Evolutionary conservation across 805 yeast genomes (phyloP), one percentile per base, ranked within the genome.

Genomic region (Zygosaccharomyces bisporus): DNA sequence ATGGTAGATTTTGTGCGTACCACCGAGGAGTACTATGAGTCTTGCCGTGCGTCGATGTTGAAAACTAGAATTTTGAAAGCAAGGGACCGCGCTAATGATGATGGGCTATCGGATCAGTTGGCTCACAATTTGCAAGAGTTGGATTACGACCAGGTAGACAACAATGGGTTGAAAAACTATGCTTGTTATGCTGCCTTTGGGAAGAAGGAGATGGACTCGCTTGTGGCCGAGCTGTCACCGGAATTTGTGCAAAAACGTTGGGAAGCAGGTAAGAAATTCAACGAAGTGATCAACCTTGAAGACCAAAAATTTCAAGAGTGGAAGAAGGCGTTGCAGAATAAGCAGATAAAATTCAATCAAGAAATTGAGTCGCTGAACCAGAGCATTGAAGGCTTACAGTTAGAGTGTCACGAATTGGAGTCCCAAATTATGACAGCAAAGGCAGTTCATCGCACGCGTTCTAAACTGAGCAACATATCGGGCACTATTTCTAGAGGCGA

Each of bases 1-100:
- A 76, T 87, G 83, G 75, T 85, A 39, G 96, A 89, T 57, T 74
- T 90, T 52, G 79, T 87, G 32, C 60, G 69, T n/a, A 73, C 88
- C 6, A 86, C 95, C 5, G 91, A 88, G 54, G 70, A 72, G n/a
- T 63, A 84, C 60, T 88, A 83, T 66, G 95, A 84, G 54, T 72
- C 71, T 25, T 87, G 79, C 66, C 76, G 96, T 35, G 60, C 69
- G 16, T 72, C 72, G 36, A 76, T 83, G 56, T 69, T 85, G 67
- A 70, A 67, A 41, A 69, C 76, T 8, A 70, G 86, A 45, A 47
- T 67, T 18, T 46, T 52, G 17, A 54, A 58, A 25, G 60, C 63
- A 1, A 58, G 54, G 40, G 59, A 51, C 27, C 56, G 62, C 13
- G 23, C 27, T 4, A 39, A 27, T 9, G 19, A 25, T 14, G 32